Base-by-base conservation (phyloP, 108 stramenopile genomes). In the Pinguiococcus pyrenoidosus region DNA sequence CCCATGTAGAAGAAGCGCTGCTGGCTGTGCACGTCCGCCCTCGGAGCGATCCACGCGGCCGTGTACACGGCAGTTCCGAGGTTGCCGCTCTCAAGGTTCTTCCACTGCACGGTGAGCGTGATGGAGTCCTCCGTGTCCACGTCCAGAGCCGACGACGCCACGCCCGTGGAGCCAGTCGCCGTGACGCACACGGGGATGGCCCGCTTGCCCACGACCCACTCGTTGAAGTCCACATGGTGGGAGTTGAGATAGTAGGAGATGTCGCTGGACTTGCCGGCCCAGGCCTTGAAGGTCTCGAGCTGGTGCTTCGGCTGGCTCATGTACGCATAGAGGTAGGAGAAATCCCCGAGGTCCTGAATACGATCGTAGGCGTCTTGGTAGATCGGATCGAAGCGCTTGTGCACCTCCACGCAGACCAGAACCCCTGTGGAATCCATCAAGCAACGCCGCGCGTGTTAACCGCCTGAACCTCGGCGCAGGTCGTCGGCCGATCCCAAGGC, bases 1-100 rank as follows among this genome's bases (percentile, higher is more conserved):
- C 91, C 88, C 96, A 96, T 95, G 68, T 90, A 93, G 64, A 92
- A 96, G 68, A 95, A 98, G n/a, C 96, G 83, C 62, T 98, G 96
- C 68, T 98, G 96, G 30, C 81, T 83, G 65, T 98, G 96, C 1
- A 98, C 96, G 58, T 98, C 96, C 43, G 67, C 53, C 69, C 83
- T 85, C 23, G 96, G 93, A 4, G 96, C 93, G 13, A 83, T 84
- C 94, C 94, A 98, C 18, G 84, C 84, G 2, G 89, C 81, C 5
- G 96, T 98, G 58, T 94, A 98, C 16, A 96, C 78, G 4, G 83
- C 93, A 48, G 82, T 89, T 20, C 93, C 96, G 29, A 83, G 53
- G 20, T 72, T 71, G 30, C 71, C 69, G 35, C 66, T 64, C 23
- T 70, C 52, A 38, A 86, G 44, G 62, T 88, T 90, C 58, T 92